Evolutionary conservation across 2,329 filamentous ascomycete genomes (phyloP).

Genomic region (Harringtonia lauricola): DNA sequence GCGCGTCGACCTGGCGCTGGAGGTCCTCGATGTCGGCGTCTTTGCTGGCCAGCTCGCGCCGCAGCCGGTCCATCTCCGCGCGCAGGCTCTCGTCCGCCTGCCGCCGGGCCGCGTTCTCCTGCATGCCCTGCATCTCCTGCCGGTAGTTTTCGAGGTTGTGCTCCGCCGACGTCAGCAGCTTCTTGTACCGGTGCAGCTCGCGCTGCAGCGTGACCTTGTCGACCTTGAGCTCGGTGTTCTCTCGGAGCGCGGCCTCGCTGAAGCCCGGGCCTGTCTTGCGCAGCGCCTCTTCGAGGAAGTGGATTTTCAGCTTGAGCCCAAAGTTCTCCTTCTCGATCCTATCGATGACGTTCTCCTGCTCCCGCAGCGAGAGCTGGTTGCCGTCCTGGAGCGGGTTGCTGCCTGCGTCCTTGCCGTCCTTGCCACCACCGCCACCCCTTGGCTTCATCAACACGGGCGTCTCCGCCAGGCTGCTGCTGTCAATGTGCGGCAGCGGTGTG

Average conservation of each 20-base stretch:
- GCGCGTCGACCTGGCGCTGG: conserved; percentile 44
- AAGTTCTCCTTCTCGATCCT: conserved; percentile 98
- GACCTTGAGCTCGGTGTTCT: conserved; percentile 94
- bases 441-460: conserved; percentile 58
- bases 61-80: conserved; percentile 46
- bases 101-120: conserved; percentile 68
- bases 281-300: conserved; percentile 87
- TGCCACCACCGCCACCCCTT: background rate
- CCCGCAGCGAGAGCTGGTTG: conserved; percentile 81
- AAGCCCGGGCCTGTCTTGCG: conserved; percentile 81
- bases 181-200: conserved; percentile 78
- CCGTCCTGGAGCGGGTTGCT: conserved; percentile 69
- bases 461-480: conserved; percentile 69
- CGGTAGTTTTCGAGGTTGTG: conserved; percentile 77
- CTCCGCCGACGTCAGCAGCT: conserved; percentile 71
- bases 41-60: conserved; percentile 43
- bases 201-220: conserved; percentile 82
- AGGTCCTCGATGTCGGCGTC: conserved; percentile 51
- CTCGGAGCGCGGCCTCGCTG: conserved; percentile 77
- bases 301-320: conserved; percentile 89
- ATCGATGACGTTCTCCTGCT: conserved; percentile 93
- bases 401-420: background rate
- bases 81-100: conserved; percentile 61
- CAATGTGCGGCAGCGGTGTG: conserved; percentile 65
- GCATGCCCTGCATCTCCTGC: conserved; percentile 69